A percentile compares a stretch with the other conserved stretches of the same genome.
Conservation (phyloP, 1,139 yeast species). For the Kodamaea arcana region DNA sequence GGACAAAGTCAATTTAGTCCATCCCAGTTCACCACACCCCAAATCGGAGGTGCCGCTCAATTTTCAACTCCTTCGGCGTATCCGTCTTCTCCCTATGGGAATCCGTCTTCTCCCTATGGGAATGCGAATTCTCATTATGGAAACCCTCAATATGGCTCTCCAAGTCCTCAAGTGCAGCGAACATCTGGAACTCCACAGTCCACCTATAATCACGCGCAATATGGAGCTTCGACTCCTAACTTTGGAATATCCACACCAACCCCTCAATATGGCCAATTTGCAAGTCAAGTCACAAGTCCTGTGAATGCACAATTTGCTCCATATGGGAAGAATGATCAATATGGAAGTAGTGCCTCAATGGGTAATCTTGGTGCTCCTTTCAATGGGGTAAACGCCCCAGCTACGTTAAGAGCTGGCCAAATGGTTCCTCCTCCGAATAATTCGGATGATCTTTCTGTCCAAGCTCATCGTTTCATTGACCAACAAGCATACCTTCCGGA, state of each 20-base stretch:
- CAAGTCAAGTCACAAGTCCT: background rate
- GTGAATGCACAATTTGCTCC: background rate
- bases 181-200: background rate
- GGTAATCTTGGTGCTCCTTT: background rate
- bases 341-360: background rate
- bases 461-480: constrained; percentile 50
- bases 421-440: constrained; percentile 3
- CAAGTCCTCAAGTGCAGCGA: no score
- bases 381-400: background rate
- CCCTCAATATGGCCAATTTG: background rate
- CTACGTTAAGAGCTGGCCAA: background rate
- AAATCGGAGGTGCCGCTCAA: background rate
- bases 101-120: background rate
- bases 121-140: background rate
- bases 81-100: background rate
- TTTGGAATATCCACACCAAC: background rate
- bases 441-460: constrained; percentile 39
- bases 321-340: background rate
- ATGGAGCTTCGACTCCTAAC: no score
- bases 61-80: background rate
- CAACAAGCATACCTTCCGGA: constrained; percentile 45
- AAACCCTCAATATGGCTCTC: background rate
- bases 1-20: background rate
- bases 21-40: background rate
- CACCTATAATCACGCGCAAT: background rate